Base-by-base conservation (phyloP, 352 stramenopile genomes). In the Globisporangium canariense region DNA sequence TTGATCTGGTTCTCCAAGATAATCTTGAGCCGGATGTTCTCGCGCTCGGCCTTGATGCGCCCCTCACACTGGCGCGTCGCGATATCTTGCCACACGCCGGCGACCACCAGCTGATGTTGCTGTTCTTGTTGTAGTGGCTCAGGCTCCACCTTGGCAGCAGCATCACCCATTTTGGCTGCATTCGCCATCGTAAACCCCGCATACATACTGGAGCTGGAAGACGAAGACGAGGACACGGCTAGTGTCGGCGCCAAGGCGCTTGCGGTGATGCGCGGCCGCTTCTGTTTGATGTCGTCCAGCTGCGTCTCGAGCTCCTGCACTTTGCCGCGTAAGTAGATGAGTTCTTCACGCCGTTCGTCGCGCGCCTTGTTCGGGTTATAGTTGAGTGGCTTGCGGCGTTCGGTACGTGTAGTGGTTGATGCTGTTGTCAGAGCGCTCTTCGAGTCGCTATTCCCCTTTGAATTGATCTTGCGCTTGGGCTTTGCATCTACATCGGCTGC, bases 1-100 rank as follows among this genome's bases (percentile, higher is more conserved):
- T 87, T 86, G 66, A 90, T 76, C 52, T 90, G 81, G 20, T 71
- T 79, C 53, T 88, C 78, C 43, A 90, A 65, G 45, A 85, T 70
- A 8, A 70, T 58, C 58, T 79, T 79, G 4, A 90, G 69, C 4
- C 77, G 69, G 20, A 76, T 71, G 56, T 90, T 90, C 64, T 90
- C 81, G 25, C 75, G 60, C 59, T 88, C 77, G 1, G 75, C 65
- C 53, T 88, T 79, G 38, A 79, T 67, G 59, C 73, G 67, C 52
- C 81, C 60, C 16, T 64, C 62, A 22, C 43, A 60, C 34, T 71
- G 64, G 32, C 52, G 45, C 13, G 28, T 51, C 41, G 65, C 65
- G 18, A 66, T 68, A 22, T 68, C 60, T 13, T 71, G 36, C 66
- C 66, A 68, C 25, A 68, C 54, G 60, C 34, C 94, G 59, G 46